Base-by-base conservation (phyloP, 2,329 filamentous ascomycete species). In the Didymosphaeria variabile region DNA sequence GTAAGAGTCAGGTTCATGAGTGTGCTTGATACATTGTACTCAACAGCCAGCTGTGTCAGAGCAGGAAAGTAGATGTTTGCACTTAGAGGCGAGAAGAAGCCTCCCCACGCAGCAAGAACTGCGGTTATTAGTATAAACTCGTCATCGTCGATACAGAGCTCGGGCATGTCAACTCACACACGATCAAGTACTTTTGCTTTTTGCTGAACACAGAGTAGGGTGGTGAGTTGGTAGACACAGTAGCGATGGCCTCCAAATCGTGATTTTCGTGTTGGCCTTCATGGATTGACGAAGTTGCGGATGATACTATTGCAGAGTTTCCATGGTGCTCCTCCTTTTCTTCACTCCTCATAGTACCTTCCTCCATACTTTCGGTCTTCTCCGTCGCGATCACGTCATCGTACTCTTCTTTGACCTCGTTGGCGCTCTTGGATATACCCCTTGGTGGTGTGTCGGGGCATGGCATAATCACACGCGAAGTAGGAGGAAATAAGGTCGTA, bases 1-100 rank as follows among this genome's bases (percentile, higher is more conserved):
- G 82, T 85, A 9, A 85, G 71, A 0, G 83, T 84, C 57, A 85
- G 65, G 66, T 84, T 83, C 65, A 84, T 79, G 32, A 76, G 70
- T 1, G 78, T 74, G n/a, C 67, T 70, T 1, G 80, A 78, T 3
- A 83, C 80, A 26, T 77, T 64, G n/a, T 82, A 67, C 17, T 79
- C 76, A 0, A 53, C 31, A 0, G 67, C 71, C 70, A 62, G 70
- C 69, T 49, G 64, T 8, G 51, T 61, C 10, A 76, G 50, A 2
- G 72, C 71, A 8, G 75, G 75, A 49, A 70, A 72, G 57, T 78
- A 79, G 10, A 78, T 79, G 31, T 63, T 73, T 0, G 71, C 72
- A 0, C 72, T 72, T 8, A 73, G 54, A 2, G 84, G 83, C 2
- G 83, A 85, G 72, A 86, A 84, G n/a, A 85, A 76, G 2, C 79